These are phyloP conservation scores for Chaetomium sp. DNA, from an alignment of 2,329 filamentous ascomycete genomes.

Conservation along the genomic window DNA sequence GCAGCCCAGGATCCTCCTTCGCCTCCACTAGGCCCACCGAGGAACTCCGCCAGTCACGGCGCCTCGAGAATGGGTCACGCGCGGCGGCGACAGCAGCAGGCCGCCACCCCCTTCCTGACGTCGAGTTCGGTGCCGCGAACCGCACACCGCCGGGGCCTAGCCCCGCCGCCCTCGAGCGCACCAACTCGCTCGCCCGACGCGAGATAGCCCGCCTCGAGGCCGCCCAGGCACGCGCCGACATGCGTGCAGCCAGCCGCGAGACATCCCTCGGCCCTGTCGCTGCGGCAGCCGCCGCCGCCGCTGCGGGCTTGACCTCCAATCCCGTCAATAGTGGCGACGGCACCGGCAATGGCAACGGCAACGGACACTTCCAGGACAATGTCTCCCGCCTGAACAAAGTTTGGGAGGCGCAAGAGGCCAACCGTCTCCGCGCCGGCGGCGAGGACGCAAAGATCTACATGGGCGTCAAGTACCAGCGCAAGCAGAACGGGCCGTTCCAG, in stretches of 20 bases:
- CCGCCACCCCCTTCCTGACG: conserved; percentile 42
- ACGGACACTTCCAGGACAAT: conserved; percentile 42
- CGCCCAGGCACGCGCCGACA: conserved; percentile 54
- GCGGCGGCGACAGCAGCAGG: conserved; percentile 27
- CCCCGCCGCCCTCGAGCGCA: conserved; percentile 48
- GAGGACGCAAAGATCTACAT: conserved; percentile 60
- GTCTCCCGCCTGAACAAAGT: conserved; percentile 57
- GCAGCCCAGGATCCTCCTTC: background rate
- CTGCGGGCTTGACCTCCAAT: background rate
- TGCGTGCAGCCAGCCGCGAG: conserved; percentile 49
- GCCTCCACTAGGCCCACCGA: conserved; percentile 16
- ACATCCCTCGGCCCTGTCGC: conserved; percentile 34
- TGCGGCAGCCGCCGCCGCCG: conserved; percentile 2
- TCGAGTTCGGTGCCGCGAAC: conserved; percentile 43
- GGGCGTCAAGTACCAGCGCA: conserved; percentile 65
- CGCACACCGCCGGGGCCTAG: conserved; percentile 35
- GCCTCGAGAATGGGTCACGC: conserved; percentile 32
- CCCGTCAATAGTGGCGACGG: conserved; percentile 7
- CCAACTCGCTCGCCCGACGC: conserved; percentile 52
- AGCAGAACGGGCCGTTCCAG: conserved; percentile 60
- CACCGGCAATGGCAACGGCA: background rate
- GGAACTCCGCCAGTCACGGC: conserved; percentile 22
- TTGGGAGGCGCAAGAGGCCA: conserved; percentile 57
- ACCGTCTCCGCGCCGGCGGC: conserved; percentile 46
- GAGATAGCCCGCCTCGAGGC: conserved; percentile 57